Conservation (phyloP, 768 basidiomycete genomes). For the Trichaptum fuscoviolaceum region DNA sequence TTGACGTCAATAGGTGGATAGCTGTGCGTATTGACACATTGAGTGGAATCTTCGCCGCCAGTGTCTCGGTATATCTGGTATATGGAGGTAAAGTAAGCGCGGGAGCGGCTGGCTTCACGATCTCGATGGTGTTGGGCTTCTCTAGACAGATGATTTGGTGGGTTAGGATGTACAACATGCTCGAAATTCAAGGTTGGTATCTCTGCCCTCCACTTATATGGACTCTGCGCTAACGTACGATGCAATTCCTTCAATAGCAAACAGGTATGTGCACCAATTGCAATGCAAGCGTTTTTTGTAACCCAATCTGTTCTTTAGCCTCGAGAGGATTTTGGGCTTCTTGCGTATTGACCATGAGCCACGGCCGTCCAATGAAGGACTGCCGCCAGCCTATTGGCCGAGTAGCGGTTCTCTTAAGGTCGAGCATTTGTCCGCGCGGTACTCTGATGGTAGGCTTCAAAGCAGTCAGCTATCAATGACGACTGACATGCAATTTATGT, state of each 20-base stretch:
- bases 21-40: constrained; percentile 51
- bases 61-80: constrained; percentile 51
- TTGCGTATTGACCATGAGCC: constrained; percentile 45
- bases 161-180: constrained; percentile 37
- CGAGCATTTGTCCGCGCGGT: constrained; percentile 37
- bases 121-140: constrained; percentile 30
- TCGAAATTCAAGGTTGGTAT: constrained; percentile 37
- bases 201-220: not conserved
- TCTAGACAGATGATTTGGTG: constrained; percentile 24
- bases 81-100: constrained; percentile 33
- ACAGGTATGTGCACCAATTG: constrained; percentile 8
- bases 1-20: constrained; percentile 43
- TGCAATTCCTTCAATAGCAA: constrained; percentile 7
- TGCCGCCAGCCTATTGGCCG: constrained; percentile 51
- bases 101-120: constrained; percentile 45
- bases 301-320: constrained; percentile 11
- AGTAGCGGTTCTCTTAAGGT: constrained; percentile 38
- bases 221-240: not conserved
- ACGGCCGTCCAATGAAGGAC: constrained; percentile 24
- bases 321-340: constrained; percentile 41
- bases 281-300: constrained; percentile 22
- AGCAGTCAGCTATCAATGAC: not conserved
- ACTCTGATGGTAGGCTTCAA: constrained; percentile 17
- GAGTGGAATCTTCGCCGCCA: constrained; percentile 49
- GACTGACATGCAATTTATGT: constrained; percentile 5